A percentile compares a stretch with the other conserved stretches of the same genome.
phyloP scores from a whole-genome alignment of 129 eudicot species.

The Centaurea solstitialis region DNA sequence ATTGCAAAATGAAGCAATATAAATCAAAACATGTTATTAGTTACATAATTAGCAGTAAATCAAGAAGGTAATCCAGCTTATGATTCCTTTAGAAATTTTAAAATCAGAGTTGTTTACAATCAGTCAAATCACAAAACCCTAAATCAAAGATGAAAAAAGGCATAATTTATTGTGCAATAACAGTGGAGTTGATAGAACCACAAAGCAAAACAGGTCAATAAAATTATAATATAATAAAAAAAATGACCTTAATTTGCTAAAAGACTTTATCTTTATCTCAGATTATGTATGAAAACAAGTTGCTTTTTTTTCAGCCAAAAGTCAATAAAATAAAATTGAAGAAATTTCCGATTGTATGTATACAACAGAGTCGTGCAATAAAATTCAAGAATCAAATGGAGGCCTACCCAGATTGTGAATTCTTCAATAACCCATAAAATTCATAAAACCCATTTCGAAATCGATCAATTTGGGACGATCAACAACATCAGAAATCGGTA shows the following conservation, averaged over 20 bases:
- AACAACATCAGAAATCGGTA: not conserved
- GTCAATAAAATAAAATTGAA: slow-evolving; percentile 14
- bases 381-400: slow-evolving; percentile 24
- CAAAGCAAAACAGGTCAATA: slow-evolving; percentile 16
- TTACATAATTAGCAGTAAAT: slow-evolving; percentile 3
- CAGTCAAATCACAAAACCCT: slow-evolving; percentile 19
- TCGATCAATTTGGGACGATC: slow-evolving; percentile 11
- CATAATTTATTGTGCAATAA: slow-evolving; percentile 1
- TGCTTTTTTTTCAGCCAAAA: slow-evolving; percentile 3
- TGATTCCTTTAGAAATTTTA: not conserved
- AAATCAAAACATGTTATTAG: slow-evolving; percentile 1
- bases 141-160: slow-evolving; percentile 2
- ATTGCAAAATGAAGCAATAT: slow-evolving; percentile 4
- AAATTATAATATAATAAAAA: not conserved
- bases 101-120: slow-evolving; percentile 9
- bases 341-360: slow-evolving; percentile 7
- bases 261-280: slow-evolving; percentile 8
- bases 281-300: slow-evolving; percentile 12
- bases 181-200: slow-evolving; percentile 16
- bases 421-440: slow-evolving; percentile 11
- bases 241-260: slow-evolving; percentile 4
- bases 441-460: not conserved
- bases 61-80: slow-evolving; percentile 19
- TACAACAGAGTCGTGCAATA: slow-evolving; percentile 16
- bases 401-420: slow-evolving; percentile 6